Percentiles rank a stretch among this genome's conserved stretches.
phyloP scores from a whole-genome alignment of 2,329 filamentous ascomycete species.

The Shiraia bambusicola region DNA sequence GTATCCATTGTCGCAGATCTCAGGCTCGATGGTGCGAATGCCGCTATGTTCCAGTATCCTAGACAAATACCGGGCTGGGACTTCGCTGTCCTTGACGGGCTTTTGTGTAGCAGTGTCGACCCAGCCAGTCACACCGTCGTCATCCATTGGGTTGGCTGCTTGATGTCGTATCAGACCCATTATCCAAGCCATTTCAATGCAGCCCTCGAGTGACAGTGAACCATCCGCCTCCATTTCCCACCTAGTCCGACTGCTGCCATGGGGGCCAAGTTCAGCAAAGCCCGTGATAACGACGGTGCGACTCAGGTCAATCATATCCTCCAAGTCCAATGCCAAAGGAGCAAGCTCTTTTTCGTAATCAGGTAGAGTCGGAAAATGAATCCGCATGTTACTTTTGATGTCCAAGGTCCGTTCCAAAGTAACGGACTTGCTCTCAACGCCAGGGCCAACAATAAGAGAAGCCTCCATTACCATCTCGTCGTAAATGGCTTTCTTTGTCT shows the following conservation, averaged over 20 bases:
- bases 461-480: too few species aligned
- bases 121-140: conserved; percentile 96
- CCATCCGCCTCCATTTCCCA: conserved; percentile 99
- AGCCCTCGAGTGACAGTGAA: conserved; percentile 95
- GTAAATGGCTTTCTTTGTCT: too few species aligned
- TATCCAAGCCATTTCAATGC: conserved; percentile 99
- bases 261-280: conserved; percentile 93
- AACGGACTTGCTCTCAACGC: too few species aligned
- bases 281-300: conserved; percentile 98
- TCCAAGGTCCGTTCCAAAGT: too few species aligned
- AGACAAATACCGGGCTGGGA: conserved; percentile 97
- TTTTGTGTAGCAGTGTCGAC: conserved; percentile 93
- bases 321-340: conserved; percentile 82
- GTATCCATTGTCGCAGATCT: conserved; percentile 94
- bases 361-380: conserved; percentile 86
- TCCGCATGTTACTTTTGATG: conserved; percentile 94
- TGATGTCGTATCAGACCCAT: conserved; percentile 99
- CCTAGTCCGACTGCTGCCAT: conserved; percentile 95
- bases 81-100: conserved; percentile 95
- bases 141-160: conserved; percentile 91
- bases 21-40: conserved; percentile 96
- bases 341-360: conserved; percentile 90
- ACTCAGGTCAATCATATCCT: conserved; percentile 98
- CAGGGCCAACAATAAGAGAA: too few species aligned
- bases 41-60: conserved; percentile 93